Base-by-base conservation (phyloP, 192 early-diverging fungal genomes). In the Fimicolochytrium jonesii region DNA sequence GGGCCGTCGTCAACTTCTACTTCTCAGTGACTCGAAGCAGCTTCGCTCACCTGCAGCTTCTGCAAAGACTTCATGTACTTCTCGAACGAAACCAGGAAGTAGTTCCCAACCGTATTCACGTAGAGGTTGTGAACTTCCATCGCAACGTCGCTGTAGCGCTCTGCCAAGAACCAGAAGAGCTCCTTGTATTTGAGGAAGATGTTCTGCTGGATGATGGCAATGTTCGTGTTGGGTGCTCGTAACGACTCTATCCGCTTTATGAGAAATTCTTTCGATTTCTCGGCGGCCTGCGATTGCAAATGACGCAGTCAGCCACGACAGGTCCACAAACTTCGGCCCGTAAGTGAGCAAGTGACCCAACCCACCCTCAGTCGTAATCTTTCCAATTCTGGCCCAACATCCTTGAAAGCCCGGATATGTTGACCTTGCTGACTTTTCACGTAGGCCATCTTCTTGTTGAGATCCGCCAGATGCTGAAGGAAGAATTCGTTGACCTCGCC, bases 341-440 rank as follows among this genome's bases (percentile, higher is more conserved):
- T 39, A 39, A 11, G 37, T 39, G 37, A 39, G 37, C 37, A 39
- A 39, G 37, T 39, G 71, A 36, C 17, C n/a, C 10, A 10, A 9
- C 59, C 41, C 56, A 77, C 87, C 75, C 87, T 90, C 32, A 94
- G 64, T 4, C 92, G 76, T 57, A 95, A 67, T n/a, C 90, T 76
- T 51, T 99, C 96, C 32, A 99, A 66, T 71, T 97, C 96, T 1
- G 96, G 94, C 7, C 86, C 90, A 26, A 93, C 84, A 64, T 95
- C 90, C 53, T 88, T 85, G 31, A 95, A 73, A 3, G 90, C 91
- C 35, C 76, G 70, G 37, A 98, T 84, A 49, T 87, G 80, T 44
- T 83, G 76, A 15, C 86, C 80, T 70, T 91, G 88, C 57, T 90
- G 83, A 44, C 74, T 69, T 20, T 85, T 85, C 28, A 94, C 83